Conservation (phyloP, 306 rosid species). For the Adenanthera pavonina region DNA sequence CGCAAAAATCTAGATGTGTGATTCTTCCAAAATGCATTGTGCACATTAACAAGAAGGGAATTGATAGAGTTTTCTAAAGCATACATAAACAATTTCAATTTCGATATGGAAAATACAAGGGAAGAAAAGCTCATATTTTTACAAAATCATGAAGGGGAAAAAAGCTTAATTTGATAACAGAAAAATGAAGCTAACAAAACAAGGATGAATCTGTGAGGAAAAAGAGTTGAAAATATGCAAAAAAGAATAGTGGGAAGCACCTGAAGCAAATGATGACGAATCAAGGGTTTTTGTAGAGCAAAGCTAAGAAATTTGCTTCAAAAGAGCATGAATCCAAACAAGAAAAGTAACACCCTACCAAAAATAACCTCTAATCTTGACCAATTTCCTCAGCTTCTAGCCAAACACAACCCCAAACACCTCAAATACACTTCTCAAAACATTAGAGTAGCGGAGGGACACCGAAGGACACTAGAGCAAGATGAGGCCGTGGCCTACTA, state of each 20-base stretch:
- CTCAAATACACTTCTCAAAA: too few species aligned
- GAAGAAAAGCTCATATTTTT: constrained; percentile 32
- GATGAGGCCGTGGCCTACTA: too few species aligned
- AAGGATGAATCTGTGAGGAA: constrained; percentile 60
- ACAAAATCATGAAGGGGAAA: constrained; percentile 35
- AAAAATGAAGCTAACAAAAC: constrained; percentile 37
- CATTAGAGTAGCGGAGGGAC: too few species aligned
- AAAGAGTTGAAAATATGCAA: constrained; percentile 28
- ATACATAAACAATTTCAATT: constrained; percentile 17
- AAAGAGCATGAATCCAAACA: constrained; percentile 52
- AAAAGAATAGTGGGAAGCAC: constrained; percentile 32
- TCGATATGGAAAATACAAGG: constrained; percentile 24
- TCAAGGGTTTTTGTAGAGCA: constrained; percentile 60
- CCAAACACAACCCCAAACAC: too few species aligned
- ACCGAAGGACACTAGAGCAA: too few species aligned
- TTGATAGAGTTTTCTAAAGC: constrained; percentile 3
- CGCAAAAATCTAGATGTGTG: constrained; percentile 33
- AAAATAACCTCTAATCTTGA: too few species aligned
- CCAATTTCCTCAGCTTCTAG: too few species aligned
- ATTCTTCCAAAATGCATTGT: constrained; percentile 52
- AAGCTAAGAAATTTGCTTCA: constrained; percentile 41
- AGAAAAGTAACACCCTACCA: background rate
- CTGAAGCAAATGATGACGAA: constrained; percentile 49
- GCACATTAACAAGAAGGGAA: constrained; percentile 41
- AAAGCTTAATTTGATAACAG: constrained; percentile 11